These are phyloP conservation scores for Suillus subalutaceus DNA, from an alignment of 768 basidiomycete genomes.

Conservation along the genomic window DNA sequence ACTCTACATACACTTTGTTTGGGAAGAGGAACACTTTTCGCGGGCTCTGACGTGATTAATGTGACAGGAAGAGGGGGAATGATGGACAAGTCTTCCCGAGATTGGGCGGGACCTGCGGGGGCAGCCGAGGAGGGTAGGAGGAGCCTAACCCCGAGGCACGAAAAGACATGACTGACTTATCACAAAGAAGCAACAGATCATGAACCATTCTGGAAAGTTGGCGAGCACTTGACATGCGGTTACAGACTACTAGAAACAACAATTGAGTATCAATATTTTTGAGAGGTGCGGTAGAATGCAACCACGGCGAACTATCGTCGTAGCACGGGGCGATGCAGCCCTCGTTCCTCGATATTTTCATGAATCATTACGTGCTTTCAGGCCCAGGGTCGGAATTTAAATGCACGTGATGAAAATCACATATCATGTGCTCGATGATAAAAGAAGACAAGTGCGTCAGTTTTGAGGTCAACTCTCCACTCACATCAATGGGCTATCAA, in stretches of 20 bases:
- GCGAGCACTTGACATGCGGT: not conserved
- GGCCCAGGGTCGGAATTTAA: not conserved
- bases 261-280: not conserved
- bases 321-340: not conserved
- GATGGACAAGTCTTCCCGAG: not conserved
- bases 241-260: not conserved
- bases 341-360: not conserved
- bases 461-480: constrained; percentile 9
- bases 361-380: not conserved
- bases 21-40: not conserved
- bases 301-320: not conserved
- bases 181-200: not conserved
- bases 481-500: constrained; percentile 41
- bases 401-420: constrained; percentile 16
- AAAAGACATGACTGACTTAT: not conserved
- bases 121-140: not conserved
- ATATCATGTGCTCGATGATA: constrained; percentile 14
- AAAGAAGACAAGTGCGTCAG: constrained; percentile 16
- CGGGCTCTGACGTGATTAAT: not conserved
- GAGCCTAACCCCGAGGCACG: not conserved
- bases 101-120: not conserved
- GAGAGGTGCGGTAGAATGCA: not conserved
- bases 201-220: not conserved
- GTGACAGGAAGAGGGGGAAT: not conserved
- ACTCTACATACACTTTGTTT: not conserved